Percentiles rank a stretch among this genome's conserved stretches.
Evolutionary conservation across 1,139 yeast species (phyloP).

Genomic region (Debaryomyces psychrophilus): DNA sequence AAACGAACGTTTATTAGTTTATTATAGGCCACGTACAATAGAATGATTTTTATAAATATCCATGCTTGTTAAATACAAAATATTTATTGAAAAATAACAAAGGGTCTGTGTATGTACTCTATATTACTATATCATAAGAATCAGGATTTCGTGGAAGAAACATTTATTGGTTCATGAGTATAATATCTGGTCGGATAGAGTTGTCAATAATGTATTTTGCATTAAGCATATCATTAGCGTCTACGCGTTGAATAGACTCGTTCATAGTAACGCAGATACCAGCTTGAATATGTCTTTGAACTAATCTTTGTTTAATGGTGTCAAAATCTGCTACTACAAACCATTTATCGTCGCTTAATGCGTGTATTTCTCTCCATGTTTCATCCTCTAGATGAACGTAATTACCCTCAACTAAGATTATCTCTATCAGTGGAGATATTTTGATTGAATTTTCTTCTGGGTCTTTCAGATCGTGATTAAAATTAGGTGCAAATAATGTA

Average conservation of each 20-base stretch:
- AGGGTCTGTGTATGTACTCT: background rate
- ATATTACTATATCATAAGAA: background rate
- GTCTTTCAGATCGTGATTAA: constrained; percentile 23
- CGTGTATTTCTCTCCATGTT: constrained; percentile 19
- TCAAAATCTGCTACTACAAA: constrained; percentile 15
- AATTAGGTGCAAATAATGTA: constrained; percentile 18
- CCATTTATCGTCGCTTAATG: constrained; percentile 20
- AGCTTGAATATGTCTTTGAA: constrained; percentile 20
- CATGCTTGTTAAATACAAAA: background rate
- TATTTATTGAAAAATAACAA: background rate
- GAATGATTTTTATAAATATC: too few relatives aligned
- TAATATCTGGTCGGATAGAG: constrained; percentile 8
- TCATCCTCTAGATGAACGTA: constrained; percentile 20
- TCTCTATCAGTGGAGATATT: constrained; percentile 16
- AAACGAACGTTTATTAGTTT: too few relatives aligned
- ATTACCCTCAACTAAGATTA: constrained; percentile 23
- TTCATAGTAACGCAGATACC: constrained; percentile 16
- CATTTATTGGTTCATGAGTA: constrained; percentile 4
- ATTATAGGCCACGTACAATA: background rate
- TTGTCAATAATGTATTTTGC: constrained; percentile 18
- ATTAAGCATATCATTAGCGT: constrained; percentile 21
- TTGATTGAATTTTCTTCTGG: constrained; percentile 21
- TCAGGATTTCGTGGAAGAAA: background rate
- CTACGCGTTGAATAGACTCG: constrained; percentile 20
- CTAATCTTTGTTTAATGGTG: constrained; percentile 18